These are phyloP conservation scores for Vigna angularis DNA, from an alignment of 306 rosid genomes.

Conservation along the genomic window DNA sequence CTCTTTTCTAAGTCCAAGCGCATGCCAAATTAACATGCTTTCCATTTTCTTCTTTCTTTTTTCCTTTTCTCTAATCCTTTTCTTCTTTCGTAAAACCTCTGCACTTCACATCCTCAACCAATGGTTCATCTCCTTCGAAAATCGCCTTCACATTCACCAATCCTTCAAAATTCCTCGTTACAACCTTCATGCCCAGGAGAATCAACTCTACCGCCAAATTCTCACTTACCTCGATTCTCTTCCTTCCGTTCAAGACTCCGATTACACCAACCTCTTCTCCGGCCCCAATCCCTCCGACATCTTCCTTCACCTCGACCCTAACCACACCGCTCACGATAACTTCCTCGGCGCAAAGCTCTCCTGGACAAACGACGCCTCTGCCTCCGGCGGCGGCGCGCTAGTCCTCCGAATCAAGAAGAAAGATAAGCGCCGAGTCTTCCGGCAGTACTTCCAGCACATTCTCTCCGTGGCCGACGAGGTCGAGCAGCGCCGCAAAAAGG, in stretches of 20 bases:
- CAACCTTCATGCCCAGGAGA: conserved; percentile 65
- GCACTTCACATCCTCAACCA: conserved; percentile 59
- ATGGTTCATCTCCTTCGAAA: conserved; percentile 63
- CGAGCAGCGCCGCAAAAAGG: conserved; percentile 66
- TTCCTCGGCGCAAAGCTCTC: conserved; percentile 74
- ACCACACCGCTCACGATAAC: conserved; percentile 65
- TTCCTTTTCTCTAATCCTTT: conserved; percentile 40
- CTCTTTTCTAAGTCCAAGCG: neutral
- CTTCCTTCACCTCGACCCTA: conserved; percentile 63
- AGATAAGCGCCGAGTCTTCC: conserved; percentile 81
- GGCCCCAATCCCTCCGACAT: conserved; percentile 77
- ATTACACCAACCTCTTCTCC: conserved; percentile 78
- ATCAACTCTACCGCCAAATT: conserved; percentile 76
- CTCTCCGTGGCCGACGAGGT: conserved; percentile 71
- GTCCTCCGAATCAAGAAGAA: conserved; percentile 66
- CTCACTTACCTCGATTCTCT: conserved; percentile 74
- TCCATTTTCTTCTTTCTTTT: conserved; percentile 46
- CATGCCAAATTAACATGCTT: conserved; percentile 10
- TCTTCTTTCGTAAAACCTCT: conserved; percentile 70
- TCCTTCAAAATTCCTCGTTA: conserved; percentile 73
- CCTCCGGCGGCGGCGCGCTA: conserved; percentile 45
- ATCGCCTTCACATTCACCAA: conserved; percentile 65
- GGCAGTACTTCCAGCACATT: conserved; percentile 87
- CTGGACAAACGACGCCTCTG: conserved; percentile 59
- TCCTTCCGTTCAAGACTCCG: conserved; percentile 81